phyloP scores from a whole-genome alignment of 2,329 filamentous ascomycete species.

The Exserohilum turcica region DNA sequence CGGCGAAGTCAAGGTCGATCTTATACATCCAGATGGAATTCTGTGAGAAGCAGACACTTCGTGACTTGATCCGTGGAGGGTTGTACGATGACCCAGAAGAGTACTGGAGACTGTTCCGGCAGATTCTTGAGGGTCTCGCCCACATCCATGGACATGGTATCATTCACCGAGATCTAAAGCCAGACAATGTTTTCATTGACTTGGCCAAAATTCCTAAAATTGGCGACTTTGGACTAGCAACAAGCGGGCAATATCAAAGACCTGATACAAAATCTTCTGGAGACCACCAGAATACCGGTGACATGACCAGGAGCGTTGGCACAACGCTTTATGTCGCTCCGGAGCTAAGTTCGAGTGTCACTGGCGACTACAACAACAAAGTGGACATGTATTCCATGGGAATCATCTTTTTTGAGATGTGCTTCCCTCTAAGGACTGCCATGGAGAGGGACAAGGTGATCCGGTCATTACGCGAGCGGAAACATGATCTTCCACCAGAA shows the following conservation, averaged over 20 bases:
- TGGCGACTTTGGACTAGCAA: conserved; percentile 94
- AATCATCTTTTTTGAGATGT: conserved; percentile 99
- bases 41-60: conserved; percentile 89
- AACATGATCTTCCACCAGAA: conserved; percentile 71
- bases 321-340: conserved; percentile 94
- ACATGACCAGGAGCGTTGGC: conserved; percentile 72
- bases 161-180: conserved; percentile 94
- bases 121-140: conserved; percentile 84
- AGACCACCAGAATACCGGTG: conserved; percentile 51
- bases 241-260: conserved; percentile 76
- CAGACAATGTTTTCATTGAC: conserved; percentile 97
- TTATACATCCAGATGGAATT: conserved; percentile 99
- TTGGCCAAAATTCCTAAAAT: conserved; percentile 89
- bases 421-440: conserved; percentile 63
- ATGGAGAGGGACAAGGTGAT: conserved; percentile 71
- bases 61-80: conserved; percentile 80
- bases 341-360: conserved; percentile 77
- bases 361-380: conserved; percentile 84
- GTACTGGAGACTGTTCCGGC: conserved; percentile 87
- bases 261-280: conserved; percentile 56
- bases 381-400: conserved; percentile 99
- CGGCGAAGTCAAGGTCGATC: conserved; percentile 66
- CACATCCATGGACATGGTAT: conserved; percentile 92
- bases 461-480: conserved; percentile 68
- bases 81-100: conserved; percentile 76